Conservation (phyloP, 257 asterid genomes). For the Vinca minor region DNA sequence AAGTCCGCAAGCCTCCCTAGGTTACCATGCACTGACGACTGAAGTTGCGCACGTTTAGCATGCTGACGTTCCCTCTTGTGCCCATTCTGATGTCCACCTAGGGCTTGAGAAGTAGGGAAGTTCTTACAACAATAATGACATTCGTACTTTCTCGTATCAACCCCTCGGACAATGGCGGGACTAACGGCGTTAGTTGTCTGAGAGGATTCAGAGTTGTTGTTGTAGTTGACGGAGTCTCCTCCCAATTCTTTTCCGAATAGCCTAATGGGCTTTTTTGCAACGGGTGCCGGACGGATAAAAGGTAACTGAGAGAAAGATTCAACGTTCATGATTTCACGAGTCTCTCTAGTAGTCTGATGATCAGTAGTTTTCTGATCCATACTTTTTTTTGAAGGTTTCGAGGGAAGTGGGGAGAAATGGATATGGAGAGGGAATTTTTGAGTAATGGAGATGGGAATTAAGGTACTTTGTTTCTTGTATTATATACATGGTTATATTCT, state of each 20-base stretch:
- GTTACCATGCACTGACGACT: too few relatives aligned
- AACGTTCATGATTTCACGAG: constrained; percentile 76
- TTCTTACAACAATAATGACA: constrained; percentile 86
- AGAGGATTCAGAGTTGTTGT: too few relatives aligned
- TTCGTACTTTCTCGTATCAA: constrained; percentile 48
- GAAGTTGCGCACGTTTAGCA: too few relatives aligned
- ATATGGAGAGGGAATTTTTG: too few relatives aligned
- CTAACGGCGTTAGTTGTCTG: too few relatives aligned
- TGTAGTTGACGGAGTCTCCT: background rate
- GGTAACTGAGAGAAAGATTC: constrained; percentile 91
- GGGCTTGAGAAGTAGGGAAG: constrained; percentile 92
- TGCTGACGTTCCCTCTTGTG: constrained; percentile 89
- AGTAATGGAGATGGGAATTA: too few relatives aligned
- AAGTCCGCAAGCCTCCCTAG: too few relatives aligned
- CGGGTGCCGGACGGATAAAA: constrained; percentile 57
- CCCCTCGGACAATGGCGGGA: too few relatives aligned
- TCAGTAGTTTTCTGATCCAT: constrained; percentile 68
- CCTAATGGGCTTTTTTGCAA: constrained; percentile 49
- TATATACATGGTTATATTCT: too few relatives aligned
- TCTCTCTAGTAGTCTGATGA: constrained; percentile 27
- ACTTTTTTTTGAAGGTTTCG: background rate
- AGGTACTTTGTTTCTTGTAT: too few relatives aligned
- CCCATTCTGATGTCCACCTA: constrained; percentile 96
- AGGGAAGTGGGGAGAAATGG: too few relatives aligned
- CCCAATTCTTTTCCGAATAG: constrained; percentile 84